Percentiles rank a stretch among this genome's conserved stretches.
Conservation (phyloP, 2,329 filamentous ascomycete species). For the Penicillium verrucosum region DNA sequence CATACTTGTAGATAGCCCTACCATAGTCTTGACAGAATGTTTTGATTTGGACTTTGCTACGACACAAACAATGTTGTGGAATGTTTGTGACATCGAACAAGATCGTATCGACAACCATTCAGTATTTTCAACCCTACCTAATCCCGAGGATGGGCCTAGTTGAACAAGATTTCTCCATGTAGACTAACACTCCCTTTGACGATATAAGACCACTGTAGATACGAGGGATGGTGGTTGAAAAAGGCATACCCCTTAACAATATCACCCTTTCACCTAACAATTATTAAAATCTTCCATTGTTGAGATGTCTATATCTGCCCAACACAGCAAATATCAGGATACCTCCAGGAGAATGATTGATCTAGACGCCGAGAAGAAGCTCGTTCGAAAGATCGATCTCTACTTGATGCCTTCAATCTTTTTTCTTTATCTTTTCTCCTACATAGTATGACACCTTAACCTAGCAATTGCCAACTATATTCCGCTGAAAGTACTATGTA, state of each 20-base stretch:
- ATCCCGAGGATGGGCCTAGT: not conserved
- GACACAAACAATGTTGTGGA: not conserved
- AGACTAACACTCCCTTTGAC: not conserved
- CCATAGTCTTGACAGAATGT: not conserved
- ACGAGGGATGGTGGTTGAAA: not conserved
- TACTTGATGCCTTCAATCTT: slow-evolving; percentile 5
- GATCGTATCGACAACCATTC: not conserved
- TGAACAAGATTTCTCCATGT: not conserved
- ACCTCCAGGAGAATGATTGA: not conserved
- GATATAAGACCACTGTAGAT: not conserved
- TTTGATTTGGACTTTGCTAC: not conserved
- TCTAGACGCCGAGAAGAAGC: not conserved
- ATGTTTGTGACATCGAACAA: not conserved
- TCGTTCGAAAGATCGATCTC: slow-evolving; percentile 5
- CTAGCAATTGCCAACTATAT: not conserved
- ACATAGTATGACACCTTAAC: not conserved
- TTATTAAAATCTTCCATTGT: not conserved
- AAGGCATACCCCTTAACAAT: not conserved
- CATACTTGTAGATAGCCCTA: not conserved
- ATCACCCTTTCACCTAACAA: too few species aligned
- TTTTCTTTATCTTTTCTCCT: slow-evolving; percentile 5
- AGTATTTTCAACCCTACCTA: not conserved
- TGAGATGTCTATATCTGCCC: not conserved
- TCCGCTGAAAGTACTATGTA: not conserved
- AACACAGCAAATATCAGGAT: not conserved